Conservation (phyloP, 2,329 filamentous ascomycete species). For the Fusarium piperis region DNA sequence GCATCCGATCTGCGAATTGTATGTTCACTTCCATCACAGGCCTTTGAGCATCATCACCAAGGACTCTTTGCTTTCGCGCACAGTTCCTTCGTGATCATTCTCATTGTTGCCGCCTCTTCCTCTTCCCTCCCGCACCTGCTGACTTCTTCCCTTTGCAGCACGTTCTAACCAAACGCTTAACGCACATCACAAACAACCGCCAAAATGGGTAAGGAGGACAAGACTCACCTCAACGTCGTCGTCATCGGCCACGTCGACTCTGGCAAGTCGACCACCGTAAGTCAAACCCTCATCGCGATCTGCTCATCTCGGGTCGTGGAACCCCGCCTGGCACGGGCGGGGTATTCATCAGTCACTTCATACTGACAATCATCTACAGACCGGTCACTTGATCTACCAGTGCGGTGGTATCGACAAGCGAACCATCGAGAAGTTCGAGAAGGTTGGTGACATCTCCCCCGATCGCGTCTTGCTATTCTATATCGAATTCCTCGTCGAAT, state of each 20-base stretch:
- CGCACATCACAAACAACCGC: constrained; percentile 43
- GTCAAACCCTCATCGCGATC: constrained; percentile 46
- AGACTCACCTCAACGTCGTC: constrained; percentile 97
- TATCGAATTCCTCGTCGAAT: constrained; percentile 25
- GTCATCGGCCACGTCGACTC: constrained; percentile 99
- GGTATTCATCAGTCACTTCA: not conserved
- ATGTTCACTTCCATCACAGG: constrained; percentile 12
- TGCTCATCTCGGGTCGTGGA: constrained; percentile 1
- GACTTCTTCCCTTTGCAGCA: constrained; percentile 32
- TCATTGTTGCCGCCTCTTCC: constrained; percentile 4
- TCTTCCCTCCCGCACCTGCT: constrained; percentile 19
- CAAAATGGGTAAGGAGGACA: constrained; percentile 83
- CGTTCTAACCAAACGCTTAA: constrained; percentile 36
- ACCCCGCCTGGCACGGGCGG: constrained; percentile 23
- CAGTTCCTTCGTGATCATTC: constrained; percentile 3
- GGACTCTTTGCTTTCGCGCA: constrained; percentile 14
- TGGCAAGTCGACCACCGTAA: constrained; percentile 98
- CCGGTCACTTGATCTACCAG: constrained; percentile 99
- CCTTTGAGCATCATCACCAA: constrained; percentile 19
- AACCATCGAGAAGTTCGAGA: constrained; percentile 99
- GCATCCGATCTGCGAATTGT: constrained; percentile 55
- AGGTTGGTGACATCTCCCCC: constrained; percentile 69
- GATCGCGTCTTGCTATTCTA: constrained; percentile 17
- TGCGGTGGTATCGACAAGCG: constrained; percentile 99
- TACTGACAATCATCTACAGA: constrained; percentile 55